These are phyloP conservation scores for Suillus occidentalis DNA, from an alignment of 768 basidiomycete genomes.

Conservation along the genomic window DNA sequence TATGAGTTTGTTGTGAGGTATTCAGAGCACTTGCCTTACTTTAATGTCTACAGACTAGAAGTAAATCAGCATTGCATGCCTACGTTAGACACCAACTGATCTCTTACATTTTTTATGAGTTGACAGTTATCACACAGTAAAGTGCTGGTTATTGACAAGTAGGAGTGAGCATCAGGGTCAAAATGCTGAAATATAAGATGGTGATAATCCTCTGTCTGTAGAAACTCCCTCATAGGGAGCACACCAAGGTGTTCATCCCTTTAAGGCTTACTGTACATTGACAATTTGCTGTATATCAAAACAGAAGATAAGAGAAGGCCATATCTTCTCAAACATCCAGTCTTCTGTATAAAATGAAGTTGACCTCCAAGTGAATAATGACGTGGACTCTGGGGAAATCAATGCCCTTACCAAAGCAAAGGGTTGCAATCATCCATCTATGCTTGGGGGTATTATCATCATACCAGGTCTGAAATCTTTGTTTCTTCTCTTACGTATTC, in stretches of 20 bases:
- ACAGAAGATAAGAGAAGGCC: neutral
- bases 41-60: too few relatives aligned
- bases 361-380: neutral
- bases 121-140: too few relatives aligned
- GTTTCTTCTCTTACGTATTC: slow-evolving; percentile 12
- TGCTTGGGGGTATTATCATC: neutral
- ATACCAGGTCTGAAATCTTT: neutral
- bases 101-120: too few relatives aligned
- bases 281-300: slow-evolving; percentile 2
- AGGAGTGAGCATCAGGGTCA: too few relatives aligned
- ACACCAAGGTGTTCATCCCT: neutral
- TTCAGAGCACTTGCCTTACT: too few relatives aligned
- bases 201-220: too few relatives aligned
- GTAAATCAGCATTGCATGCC: too few relatives aligned
- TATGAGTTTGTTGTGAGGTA: too few relatives aligned
- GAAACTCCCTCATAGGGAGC: too few relatives aligned
- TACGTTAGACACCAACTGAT: too few relatives aligned
- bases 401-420: neutral
- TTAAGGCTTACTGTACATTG: neutral
- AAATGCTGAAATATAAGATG: too few relatives aligned
- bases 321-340: slow-evolving; percentile 13
- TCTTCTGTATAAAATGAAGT: slow-evolving; percentile 15
- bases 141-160: too few relatives aligned
- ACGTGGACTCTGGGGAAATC: neutral
- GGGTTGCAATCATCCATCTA: neutral